phyloP scores from a whole-genome alignment of 208 protist species.

The Porcisia deanei region DNA sequence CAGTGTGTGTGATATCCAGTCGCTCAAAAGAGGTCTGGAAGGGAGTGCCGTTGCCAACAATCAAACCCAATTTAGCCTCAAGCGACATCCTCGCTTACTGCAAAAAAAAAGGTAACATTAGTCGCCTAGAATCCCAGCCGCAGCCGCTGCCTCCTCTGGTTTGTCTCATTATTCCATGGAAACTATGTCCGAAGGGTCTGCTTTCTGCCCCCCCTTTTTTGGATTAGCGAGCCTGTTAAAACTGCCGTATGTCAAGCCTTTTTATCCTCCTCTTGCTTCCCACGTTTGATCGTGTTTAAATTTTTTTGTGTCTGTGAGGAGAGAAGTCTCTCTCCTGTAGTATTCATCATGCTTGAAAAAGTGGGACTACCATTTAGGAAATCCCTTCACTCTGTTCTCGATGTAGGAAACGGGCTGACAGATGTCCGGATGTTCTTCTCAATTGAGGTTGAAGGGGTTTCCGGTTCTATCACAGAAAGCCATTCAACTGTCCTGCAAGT shows the following conservation, averaged over 20 bases:
- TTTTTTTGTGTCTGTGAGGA: not conserved
- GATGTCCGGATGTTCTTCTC: constrained; percentile 22
- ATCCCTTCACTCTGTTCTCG: constrained; percentile 7
- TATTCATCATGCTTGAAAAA: constrained; percentile 27
- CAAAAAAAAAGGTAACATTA: not conserved
- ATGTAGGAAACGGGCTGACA: constrained; percentile 3
- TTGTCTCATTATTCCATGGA: not conserved
- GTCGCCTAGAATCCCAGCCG: not conserved
- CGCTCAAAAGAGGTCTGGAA: not conserved
- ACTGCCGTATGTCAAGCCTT: not conserved
- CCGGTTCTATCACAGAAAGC: not conserved
- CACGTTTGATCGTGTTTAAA: not conserved
- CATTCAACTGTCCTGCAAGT: constrained; percentile 18
- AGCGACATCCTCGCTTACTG: not conserved
- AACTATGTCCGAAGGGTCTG: not conserved
- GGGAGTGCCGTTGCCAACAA: too few species aligned
- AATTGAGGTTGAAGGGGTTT: constrained; percentile 1
- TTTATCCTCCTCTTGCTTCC: not conserved
- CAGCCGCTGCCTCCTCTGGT: not conserved
- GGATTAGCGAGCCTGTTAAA: too few species aligned
- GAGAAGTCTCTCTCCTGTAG: not conserved
- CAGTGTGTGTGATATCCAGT: not conserved
- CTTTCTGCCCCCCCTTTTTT: not conserved
- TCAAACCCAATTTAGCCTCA: not conserved
- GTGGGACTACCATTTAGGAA: constrained; percentile 11